phyloP scores from a whole-genome alignment of 805 yeast species.

The Geotrichum ghanense region DNA sequence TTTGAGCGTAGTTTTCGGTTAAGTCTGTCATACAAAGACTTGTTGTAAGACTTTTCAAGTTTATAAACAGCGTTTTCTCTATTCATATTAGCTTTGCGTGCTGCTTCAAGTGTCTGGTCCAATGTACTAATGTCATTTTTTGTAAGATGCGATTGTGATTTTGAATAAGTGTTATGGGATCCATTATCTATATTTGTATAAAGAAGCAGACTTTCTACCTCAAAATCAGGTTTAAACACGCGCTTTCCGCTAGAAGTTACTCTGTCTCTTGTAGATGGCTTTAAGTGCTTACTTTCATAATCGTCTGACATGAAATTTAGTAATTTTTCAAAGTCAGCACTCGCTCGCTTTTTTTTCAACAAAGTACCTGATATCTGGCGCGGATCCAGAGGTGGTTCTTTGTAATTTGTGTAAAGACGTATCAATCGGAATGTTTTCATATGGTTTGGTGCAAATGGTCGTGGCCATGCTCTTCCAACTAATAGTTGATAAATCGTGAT shows the following conservation, averaged over 20 bases:
- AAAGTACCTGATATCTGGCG: not conserved
- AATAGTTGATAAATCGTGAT: no score
- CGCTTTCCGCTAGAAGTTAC: slow-evolving; percentile 2
- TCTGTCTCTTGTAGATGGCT: slow-evolving; percentile 3
- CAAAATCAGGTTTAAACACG: slow-evolving; percentile 3
- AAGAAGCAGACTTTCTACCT: slow-evolving; percentile 8
- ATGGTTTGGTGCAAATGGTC: no score
- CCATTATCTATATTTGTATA: no score
- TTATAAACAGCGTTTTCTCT: slow-evolving; percentile 41
- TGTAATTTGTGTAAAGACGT: no score
- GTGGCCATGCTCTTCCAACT: no score
- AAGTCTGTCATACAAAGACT: no score
- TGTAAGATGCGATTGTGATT: not conserved
- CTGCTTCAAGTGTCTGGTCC: slow-evolving; percentile 31
- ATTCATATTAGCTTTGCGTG: slow-evolving; percentile 36
- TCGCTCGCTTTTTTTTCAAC: not conserved
- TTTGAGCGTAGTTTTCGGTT: slow-evolving; percentile 30
- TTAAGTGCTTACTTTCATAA: slow-evolving; percentile 1
- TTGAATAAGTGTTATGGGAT: not conserved
- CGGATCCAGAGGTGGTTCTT: not conserved
- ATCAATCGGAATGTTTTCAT: no score
- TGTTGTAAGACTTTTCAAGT: slow-evolving; percentile 21
- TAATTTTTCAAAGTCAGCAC: slow-evolving; percentile 3
- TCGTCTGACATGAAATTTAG: slow-evolving; percentile 1
- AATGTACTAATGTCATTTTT: slow-evolving; percentile 18